phyloP scores from a whole-genome alignment of 208 protist genomes.

The Porcisia hertigi region DNA sequence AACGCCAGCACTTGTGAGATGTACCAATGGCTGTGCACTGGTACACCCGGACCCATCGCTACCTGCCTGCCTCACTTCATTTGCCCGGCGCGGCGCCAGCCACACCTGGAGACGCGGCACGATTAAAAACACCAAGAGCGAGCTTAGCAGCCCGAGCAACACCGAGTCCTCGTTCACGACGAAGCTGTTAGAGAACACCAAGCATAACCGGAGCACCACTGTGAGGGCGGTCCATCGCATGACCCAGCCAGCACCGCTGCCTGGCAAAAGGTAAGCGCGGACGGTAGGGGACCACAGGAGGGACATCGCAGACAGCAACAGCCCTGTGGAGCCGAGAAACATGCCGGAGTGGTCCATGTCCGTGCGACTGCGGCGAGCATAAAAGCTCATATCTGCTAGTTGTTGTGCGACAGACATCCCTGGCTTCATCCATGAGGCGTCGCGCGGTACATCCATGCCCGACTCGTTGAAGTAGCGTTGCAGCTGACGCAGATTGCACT shows the following conservation, averaged over 20 bases:
- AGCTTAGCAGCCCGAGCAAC: constrained; percentile 36
- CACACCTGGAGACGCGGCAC: constrained; percentile 11
- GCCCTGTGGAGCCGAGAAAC: constrained; percentile 45
- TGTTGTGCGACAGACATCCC: constrained; percentile 18
- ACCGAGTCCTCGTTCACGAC: constrained; percentile 71
- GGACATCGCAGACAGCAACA: constrained; percentile 48
- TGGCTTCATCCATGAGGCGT: constrained; percentile 11
- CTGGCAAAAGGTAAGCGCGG: constrained; percentile 4
- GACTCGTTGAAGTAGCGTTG: constrained; percentile 41
- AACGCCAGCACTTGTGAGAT: background rate
- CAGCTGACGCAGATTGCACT: constrained; percentile 61
- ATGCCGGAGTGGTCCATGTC: constrained; percentile 53
- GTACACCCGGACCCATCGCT: background rate
- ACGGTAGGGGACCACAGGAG: constrained; percentile 40
- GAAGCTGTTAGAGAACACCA: constrained; percentile 79
- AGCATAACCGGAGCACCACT: constrained; percentile 47
- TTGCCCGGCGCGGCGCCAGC: background rate
- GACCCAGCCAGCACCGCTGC: constrained; percentile 23
- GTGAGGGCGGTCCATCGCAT: constrained; percentile 38
- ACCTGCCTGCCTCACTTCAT: background rate
- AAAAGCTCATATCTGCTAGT: constrained; percentile 55
- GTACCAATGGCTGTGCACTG: background rate
- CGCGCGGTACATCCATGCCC: constrained; percentile 25
- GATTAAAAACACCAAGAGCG: constrained; percentile 27
- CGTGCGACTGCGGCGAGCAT: constrained; percentile 42